Base-by-base conservation (phyloP, 1,284 basidiomycete genomes). In the Anthracocystis setariae region DNA sequence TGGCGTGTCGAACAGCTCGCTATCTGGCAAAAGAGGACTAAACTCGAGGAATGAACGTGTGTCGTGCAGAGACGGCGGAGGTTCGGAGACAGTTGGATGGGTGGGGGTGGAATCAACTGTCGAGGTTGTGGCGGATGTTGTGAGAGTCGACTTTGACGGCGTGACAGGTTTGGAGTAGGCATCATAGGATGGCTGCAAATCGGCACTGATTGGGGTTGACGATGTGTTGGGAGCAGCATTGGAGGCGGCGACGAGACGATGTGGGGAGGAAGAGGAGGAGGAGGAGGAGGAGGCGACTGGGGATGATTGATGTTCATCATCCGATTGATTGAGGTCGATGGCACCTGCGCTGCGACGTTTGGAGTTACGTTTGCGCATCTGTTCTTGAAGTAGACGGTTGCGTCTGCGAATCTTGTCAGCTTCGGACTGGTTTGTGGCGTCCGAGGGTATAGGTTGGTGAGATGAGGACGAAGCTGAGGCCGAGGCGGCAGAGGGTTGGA, bases 41-140 rank as follows among this genome's bases (percentile, higher is more conserved):
- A 70, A 70, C 49, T 70, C 67, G 32, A 70, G 67, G 61, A 61
- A 70, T 15, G 67, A 61, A 21, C 67, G 67, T 8, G 67, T 70
- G 27, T 70, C 61, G 23, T 65, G 61, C 20, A 59, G 42, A 0
- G 67, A 65, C 12, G 57, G 53, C 33, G 46, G 42, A 20, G 51
- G 51, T 20, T 21, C 21, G n/a, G 48, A 17, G 5, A 21, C 7
- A 12, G 17, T 44, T 5, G 25, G 44, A 24, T 5, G 46, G 33
- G 8, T 37, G 12, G 57, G n/a, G 24, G 15, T 50, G 8, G 17
- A 5, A 37, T 40, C 29, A 37, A 10, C 23, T 38, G 20, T 24
- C 20, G 12, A 9, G n/a, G 17, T 10, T 21, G 20, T 21, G 20
- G n/a, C n/a, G 21, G 29, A 32, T 9, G 5, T 42, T 9, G 10